phyloP scores from a whole-genome alignment of 257 asterid species.

The Capsicum chinense region DNA sequence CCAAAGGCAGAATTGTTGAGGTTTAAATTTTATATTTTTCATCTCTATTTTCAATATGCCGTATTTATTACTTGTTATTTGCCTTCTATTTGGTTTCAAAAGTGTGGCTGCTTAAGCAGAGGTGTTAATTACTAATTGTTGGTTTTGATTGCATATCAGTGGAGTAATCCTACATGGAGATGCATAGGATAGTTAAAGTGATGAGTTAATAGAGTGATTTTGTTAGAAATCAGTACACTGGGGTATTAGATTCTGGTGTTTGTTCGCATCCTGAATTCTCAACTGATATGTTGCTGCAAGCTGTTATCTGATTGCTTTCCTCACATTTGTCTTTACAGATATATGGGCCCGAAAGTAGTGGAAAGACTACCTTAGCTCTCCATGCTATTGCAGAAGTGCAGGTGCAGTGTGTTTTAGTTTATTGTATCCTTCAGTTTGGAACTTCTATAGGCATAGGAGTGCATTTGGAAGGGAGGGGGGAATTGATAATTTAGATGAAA shows the following conservation, averaged over 20 bases:
- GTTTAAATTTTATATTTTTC: conserved; percentile 39
- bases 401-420: conserved; percentile 72
- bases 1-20: conserved; percentile 98
- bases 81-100: neutral
- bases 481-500: conserved; percentile 8
- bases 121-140: neutral
- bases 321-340: conserved; percentile 50
- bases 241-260: neutral
- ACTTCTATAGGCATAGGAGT: neutral
- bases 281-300: neutral
- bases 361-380: conserved; percentile 96
- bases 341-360: conserved; percentile 99
- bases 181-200: neutral
- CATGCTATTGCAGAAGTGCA: conserved; percentile 99
- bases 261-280: neutral
- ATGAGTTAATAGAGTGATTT: neutral
- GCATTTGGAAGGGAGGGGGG: conserved; percentile 15
- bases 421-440: conserved; percentile 31
- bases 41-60: neutral
- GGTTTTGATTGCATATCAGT: neutral
- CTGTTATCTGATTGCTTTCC: neutral
- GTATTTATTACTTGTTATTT: neutral
- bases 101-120: neutral
- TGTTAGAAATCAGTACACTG: neutral
- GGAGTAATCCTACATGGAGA: neutral